phyloP scores from a whole-genome alignment of 2,329 filamentous ascomycete species.

The Monosporascus sp. region DNA sequence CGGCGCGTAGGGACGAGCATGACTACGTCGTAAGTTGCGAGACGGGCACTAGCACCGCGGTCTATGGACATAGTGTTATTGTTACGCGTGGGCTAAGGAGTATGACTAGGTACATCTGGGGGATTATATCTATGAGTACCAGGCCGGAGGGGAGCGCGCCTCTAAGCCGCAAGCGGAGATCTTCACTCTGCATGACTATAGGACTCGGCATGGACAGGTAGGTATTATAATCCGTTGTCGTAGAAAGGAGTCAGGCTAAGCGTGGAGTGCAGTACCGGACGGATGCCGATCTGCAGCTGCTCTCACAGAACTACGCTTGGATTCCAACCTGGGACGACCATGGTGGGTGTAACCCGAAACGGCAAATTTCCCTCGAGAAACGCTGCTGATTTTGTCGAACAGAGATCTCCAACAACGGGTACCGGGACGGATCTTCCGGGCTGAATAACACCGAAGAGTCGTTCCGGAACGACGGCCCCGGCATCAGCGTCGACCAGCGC shows the following conservation, averaged over 20 bases:
- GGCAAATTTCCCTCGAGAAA: neutral
- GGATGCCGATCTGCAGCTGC: constrained; percentile 36
- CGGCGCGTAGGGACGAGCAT: constrained; percentile 37
- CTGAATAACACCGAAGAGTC: constrained; percentile 64
- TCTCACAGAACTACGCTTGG: constrained; percentile 38
- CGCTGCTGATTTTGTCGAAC: constrained; percentile 4
- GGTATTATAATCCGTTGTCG: neutral
- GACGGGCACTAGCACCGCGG: no score
- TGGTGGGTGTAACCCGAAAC: constrained; percentile 14
- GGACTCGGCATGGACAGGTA: constrained; percentile 34
- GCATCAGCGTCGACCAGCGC: constrained; percentile 63
- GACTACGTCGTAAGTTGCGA: constrained; percentile 38
- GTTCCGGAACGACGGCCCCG: constrained; percentile 49
- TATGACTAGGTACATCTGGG: constrained; percentile 26
- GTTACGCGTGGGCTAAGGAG: neutral
- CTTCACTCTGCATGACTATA: constrained; percentile 37
- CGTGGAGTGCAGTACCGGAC: constrained; percentile 30
- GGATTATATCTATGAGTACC: constrained; percentile 62
- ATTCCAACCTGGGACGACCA: constrained; percentile 43
- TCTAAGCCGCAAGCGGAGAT: constrained; percentile 19
- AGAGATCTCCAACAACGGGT: constrained; percentile 62
- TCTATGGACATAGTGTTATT: neutral
- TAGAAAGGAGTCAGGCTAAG: neutral
- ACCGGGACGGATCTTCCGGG: constrained; percentile 53
- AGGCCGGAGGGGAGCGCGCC: constrained; percentile 25